A percentile compares a stretch with the other conserved stretches of the same genome.
phyloP scores from a whole-genome alignment of 106 monocot genomes.

The Acorus calamus region DNA sequence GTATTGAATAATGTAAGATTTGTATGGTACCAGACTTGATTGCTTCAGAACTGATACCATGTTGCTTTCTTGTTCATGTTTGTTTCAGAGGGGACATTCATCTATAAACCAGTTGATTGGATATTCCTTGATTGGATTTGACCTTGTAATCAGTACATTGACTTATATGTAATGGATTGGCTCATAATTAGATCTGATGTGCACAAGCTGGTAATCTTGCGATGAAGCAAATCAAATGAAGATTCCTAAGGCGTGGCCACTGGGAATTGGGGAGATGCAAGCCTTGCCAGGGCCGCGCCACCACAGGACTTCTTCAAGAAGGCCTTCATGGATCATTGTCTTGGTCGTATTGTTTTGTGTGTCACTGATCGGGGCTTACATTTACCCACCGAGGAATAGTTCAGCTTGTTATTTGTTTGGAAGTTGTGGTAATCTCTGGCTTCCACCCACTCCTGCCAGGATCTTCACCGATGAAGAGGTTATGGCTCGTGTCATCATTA shows the following conservation, averaged over 20 bases:
- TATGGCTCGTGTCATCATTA: constrained; percentile 39
- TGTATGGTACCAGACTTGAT: too few species aligned
- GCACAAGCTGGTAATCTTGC: not conserved
- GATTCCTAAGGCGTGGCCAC: constrained; percentile 25
- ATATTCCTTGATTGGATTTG: too few species aligned
- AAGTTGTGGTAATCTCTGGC: constrained; percentile 62
- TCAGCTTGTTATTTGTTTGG: constrained; percentile 64
- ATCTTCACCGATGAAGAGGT: constrained; percentile 75
- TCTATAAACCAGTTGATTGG: too few species aligned
- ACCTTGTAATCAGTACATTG: too few species aligned
- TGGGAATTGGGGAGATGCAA: constrained; percentile 22
- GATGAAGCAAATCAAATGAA: constrained; percentile 40
- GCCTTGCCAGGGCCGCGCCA: constrained; percentile 33
- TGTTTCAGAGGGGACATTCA: too few species aligned
- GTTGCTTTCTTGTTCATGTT: too few species aligned
- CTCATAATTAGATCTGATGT: too few species aligned
- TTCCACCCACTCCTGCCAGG: constrained; percentile 45
- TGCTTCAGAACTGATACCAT: too few species aligned
- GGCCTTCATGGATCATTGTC: constrained; percentile 75
- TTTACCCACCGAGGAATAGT: constrained; percentile 44
- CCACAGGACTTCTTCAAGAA: constrained; percentile 38
- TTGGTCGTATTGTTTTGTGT: constrained; percentile 55
- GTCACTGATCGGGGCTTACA: constrained; percentile 47
- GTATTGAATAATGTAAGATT: too few species aligned
- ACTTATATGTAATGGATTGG: too few species aligned